phyloP scores from a whole-genome alignment of 305 asterid species.

The Solanum hybrid region DNA sequence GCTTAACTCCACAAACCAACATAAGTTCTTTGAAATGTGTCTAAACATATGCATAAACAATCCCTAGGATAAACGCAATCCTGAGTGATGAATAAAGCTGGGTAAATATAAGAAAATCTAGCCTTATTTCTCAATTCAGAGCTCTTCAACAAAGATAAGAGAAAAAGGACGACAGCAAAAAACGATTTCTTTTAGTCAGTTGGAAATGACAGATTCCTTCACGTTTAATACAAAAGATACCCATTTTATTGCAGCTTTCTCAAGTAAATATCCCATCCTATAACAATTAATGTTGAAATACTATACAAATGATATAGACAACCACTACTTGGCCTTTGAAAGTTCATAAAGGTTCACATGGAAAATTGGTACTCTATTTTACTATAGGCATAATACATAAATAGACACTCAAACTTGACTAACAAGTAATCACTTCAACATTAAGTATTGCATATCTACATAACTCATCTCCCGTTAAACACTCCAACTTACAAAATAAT shows the following conservation, averaged over 20 bases:
- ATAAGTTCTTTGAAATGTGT: background rate
- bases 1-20: background rate
- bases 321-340: background rate
- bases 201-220: background rate
- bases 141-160: background rate
- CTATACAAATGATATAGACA: background rate
- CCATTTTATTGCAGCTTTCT: background rate
- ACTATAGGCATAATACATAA: background rate
- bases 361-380: background rate
- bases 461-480: background rate
- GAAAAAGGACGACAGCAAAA: background rate
- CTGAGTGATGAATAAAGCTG: background rate
- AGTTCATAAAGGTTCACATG: background rate
- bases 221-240: background rate
- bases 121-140: background rate
- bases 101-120: background rate
- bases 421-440: background rate
- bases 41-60: background rate
- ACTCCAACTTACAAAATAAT: background rate
- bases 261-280: background rate
- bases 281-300: background rate
- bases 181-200: background rate
- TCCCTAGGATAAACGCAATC: background rate
- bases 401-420: background rate
- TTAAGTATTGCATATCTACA: background rate